Conservation (phyloP, 2,329 filamentous ascomycete species). For the Claviceps humidiphila region DNA sequence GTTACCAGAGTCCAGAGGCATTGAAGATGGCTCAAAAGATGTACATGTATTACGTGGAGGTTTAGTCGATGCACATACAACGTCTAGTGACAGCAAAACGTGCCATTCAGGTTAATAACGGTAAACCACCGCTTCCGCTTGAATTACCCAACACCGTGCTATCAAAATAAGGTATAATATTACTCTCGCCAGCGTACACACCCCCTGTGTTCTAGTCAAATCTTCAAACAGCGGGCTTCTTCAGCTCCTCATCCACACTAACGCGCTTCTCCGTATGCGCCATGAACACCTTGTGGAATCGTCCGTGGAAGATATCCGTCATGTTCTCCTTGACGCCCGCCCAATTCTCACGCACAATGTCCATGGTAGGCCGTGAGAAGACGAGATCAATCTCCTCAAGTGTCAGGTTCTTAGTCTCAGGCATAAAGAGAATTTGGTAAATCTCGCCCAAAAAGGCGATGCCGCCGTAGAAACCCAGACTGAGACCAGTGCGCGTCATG, state of each 20-base stretch:
- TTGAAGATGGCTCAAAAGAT: too few relatives aligned
- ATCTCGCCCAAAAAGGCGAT: slow-evolving; percentile 58
- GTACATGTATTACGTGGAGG: too few relatives aligned
- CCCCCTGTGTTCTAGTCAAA: too few relatives aligned
- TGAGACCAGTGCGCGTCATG: slow-evolving; percentile 53
- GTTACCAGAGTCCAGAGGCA: too few relatives aligned
- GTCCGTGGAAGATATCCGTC: slow-evolving; percentile 11
- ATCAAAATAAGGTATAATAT: too few relatives aligned
- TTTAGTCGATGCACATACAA: too few relatives aligned
- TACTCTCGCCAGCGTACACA: too few relatives aligned
- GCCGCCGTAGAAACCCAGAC: slow-evolving; percentile 60
- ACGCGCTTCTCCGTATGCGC: slow-evolving; percentile 10
- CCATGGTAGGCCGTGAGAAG: slow-evolving; percentile 48
- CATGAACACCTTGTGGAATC: slow-evolving; percentile 13
- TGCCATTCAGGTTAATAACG: too few relatives aligned
- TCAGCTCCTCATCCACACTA: slow-evolving; percentile 5
- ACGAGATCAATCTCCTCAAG: slow-evolving; percentile 61
- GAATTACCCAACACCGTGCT: too few relatives aligned
- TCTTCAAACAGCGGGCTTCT: slow-evolving; percentile 3
- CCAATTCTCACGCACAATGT: slow-evolving; percentile 48
- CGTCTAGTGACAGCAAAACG: too few relatives aligned
- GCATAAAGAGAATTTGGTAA: slow-evolving; percentile 65
- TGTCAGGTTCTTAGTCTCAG: slow-evolving; percentile 55
- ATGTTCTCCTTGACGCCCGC: slow-evolving; percentile 20
- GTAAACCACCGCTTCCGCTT: too few relatives aligned